phyloP scores from a whole-genome alignment of 2,329 filamentous ascomycete genomes.

The Aaosphaeria arxii region DNA sequence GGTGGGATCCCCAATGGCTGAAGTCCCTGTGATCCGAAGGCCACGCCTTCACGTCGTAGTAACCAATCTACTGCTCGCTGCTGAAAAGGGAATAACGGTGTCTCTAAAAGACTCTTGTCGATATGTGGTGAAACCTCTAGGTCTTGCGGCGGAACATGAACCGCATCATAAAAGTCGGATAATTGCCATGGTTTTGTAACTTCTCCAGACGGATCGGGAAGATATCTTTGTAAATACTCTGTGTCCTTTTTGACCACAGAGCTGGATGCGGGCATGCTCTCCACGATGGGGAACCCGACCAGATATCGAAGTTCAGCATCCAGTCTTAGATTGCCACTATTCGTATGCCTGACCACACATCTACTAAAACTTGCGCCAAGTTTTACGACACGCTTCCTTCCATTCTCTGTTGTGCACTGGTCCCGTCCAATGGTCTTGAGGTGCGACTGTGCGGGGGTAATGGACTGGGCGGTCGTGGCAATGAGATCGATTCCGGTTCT shows the following conservation, averaged over 20 bases:
- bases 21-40: constrained; percentile 34
- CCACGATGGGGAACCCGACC: constrained; percentile 23
- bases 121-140: constrained; percentile 26
- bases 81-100: constrained; percentile 69
- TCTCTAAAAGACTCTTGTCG: constrained; percentile 21
- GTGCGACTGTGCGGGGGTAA: constrained; percentile 19
- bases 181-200: constrained; percentile 42
- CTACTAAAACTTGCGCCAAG: constrained; percentile 23
- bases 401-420: constrained; percentile 14
- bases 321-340: constrained; percentile 10
- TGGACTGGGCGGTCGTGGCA: constrained; percentile 10
- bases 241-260: constrained; percentile 21
- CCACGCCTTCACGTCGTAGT: constrained; percentile 61
- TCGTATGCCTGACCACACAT: constrained; percentile 14
- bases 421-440: constrained; percentile 14
- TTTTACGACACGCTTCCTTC: constrained; percentile 13
- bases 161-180: constrained; percentile 67
- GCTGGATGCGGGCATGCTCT: constrained; percentile 11
- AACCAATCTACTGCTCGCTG: constrained; percentile 69
- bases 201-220: constrained; percentile 8
- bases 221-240: constrained; percentile 22
- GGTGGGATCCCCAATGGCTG: constrained; percentile 4
- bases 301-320: constrained; percentile 29
- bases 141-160: constrained; percentile 57
- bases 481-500: constrained; percentile 13